These are phyloP conservation scores for Erigeron philadelphicus DNA, from an alignment of 140 eudicot species.

Conservation along the genomic window DNA sequence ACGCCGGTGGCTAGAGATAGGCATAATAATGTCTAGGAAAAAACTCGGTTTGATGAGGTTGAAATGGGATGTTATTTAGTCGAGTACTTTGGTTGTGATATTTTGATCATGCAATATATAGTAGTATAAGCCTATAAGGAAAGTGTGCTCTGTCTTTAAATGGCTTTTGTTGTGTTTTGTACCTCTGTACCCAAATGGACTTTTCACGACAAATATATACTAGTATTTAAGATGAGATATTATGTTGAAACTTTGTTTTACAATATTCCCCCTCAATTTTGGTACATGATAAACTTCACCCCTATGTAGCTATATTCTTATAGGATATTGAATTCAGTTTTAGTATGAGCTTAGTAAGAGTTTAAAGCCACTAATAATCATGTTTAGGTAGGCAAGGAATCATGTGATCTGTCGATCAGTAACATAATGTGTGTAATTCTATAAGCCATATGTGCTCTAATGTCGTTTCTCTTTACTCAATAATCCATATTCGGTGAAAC, in stretches of 20 bases:
- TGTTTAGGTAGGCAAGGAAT: too few species aligned
- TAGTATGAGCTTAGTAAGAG: too few species aligned
- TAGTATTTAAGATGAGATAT: too few species aligned
- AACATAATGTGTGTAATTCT: too few species aligned
- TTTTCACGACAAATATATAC: neutral
- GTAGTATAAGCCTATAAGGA: constrained; percentile 22
- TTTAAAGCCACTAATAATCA: too few species aligned
- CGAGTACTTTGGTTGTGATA: neutral
- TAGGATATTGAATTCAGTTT: neutral
- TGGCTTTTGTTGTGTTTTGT: constrained; percentile 28
- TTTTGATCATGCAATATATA: constrained; percentile 4
- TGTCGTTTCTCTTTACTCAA: too few species aligned
- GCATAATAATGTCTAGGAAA: constrained; percentile 30
- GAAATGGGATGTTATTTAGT: neutral
- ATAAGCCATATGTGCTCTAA: too few species aligned
- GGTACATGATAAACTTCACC: neutral
- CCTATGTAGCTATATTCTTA: neutral
- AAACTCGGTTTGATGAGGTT: constrained; percentile 14
- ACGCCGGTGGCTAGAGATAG: constrained; percentile 35
- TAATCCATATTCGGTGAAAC: too few species aligned
- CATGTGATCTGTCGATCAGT: too few species aligned
- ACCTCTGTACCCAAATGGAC: constrained; percentile 29
- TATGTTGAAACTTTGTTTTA: neutral
- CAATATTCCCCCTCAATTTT: neutral
- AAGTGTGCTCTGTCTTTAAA: constrained; percentile 19